phyloP scores from a whole-genome alignment of 176 grass and related monocot genomes.

The Phoenix dactylifera region DNA sequence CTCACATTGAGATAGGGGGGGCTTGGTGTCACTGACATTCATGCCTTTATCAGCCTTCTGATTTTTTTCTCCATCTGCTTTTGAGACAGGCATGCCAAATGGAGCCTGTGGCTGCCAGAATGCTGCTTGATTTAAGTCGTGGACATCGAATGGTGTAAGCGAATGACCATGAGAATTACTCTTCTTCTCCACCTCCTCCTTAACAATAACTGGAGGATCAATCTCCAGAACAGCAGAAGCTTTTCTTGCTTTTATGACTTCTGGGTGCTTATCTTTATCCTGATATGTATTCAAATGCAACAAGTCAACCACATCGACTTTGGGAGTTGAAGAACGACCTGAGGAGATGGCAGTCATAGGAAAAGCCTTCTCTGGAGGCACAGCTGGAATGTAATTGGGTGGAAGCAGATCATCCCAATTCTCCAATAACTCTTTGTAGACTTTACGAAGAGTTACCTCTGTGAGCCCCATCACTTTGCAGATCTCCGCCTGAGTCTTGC shows the following conservation, averaged over 20 bases:
- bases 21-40: constrained; percentile 48
- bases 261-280: constrained; percentile 52
- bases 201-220: constrained; percentile 51
- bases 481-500: constrained; percentile 96
- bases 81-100: constrained; percentile 22
- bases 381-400: constrained; percentile 79
- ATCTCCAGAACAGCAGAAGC: constrained; percentile 39
- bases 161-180: constrained; percentile 17
- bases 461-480: constrained; percentile 93
- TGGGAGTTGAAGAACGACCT: constrained; percentile 42
- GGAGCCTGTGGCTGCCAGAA: constrained; percentile 32
- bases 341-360: constrained; percentile 74
- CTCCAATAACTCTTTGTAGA: constrained; percentile 97
- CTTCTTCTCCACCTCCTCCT: constrained; percentile 63
- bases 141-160: constrained; percentile 25
- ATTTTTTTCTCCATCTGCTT: constrained; percentile 32
- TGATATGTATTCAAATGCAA: constrained; percentile 20
- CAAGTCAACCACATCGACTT: constrained; percentile 31
- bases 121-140: constrained; percentile 33
- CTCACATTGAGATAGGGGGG: constrained; percentile 26
- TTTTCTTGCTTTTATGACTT: constrained; percentile 40
- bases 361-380: constrained; percentile 83
- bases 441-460: constrained; percentile 94
- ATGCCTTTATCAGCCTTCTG: constrained; percentile 33
- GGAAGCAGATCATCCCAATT: constrained; percentile 93